Evolutionary conservation across 371 early-diverging fungal species (phyloP).

Genomic region (Mortierella sp.): DNA sequence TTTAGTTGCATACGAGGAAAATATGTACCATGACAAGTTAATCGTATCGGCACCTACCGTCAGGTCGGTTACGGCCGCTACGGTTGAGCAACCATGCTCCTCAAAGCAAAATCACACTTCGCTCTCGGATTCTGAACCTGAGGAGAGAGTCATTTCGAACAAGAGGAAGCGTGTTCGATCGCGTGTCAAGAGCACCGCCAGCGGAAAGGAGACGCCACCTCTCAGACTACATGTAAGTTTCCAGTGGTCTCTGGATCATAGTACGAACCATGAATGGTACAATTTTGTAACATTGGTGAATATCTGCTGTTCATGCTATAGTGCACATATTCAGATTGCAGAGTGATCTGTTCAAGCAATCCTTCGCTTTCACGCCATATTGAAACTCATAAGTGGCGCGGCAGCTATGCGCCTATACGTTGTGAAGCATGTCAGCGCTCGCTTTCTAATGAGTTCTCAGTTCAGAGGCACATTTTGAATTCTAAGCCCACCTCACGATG

Average conservation of each 20-base stretch:
- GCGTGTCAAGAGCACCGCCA: not conserved
- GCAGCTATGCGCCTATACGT: slow-evolving; percentile 40
- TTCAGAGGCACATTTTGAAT: slow-evolving; percentile 39
- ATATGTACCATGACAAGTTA: not conserved
- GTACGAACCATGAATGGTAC: no score
- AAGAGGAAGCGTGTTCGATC: not conserved
- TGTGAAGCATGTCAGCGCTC: slow-evolving; percentile 38
- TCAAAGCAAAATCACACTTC: no score
- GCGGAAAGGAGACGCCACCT: not conserved
- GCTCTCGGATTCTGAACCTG: slow-evolving; percentile 1
- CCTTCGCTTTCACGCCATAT: slow-evolving; percentile 34
- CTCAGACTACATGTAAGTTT: no score
- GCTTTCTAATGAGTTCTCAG: slow-evolving; percentile 46
- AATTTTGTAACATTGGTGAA: no score
- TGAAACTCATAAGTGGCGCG: slow-evolving; percentile 33
- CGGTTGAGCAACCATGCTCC: no score
- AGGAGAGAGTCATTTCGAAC: not conserved
- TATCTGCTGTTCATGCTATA: not conserved
- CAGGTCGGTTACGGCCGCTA: no score
- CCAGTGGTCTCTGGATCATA: no score
- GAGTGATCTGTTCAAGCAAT: slow-evolving; percentile 24
- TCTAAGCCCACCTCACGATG: slow-evolving; percentile 19
- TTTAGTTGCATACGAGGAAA: not conserved
- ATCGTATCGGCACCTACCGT: not conserved
- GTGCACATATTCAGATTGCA: slow-evolving; percentile 28